Conservation (phyloP, 1,284 basidiomycete genomes). For the Naganishia sp. region DNA sequence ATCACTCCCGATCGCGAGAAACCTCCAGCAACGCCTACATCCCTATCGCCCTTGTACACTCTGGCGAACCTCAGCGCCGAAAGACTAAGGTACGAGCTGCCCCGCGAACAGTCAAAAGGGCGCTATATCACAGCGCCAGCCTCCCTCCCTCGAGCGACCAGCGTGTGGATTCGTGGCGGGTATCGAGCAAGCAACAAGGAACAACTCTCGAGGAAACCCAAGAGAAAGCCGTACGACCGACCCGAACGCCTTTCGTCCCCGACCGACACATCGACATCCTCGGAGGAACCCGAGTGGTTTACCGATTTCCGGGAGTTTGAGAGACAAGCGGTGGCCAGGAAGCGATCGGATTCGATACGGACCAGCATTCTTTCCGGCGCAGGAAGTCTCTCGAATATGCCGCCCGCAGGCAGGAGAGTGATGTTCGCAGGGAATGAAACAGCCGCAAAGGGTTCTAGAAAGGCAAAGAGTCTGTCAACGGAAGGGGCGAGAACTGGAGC, state of each 20-base stretch:
- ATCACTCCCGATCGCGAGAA: not conserved
- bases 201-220: not conserved
- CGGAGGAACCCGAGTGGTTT: not conserved
- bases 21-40: constrained; percentile 3
- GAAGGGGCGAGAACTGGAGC: not conserved
- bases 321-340: constrained; percentile 2
- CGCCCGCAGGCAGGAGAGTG: constrained; percentile 2
- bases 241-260: not conserved
- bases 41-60: constrained; percentile 17
- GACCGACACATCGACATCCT: not conserved
- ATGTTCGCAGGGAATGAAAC: not conserved
- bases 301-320: constrained; percentile 18
- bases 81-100: not conserved
- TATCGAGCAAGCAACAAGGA: constrained; percentile 20
- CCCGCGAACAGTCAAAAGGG: not conserved
- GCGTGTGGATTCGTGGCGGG: constrained; percentile 22
- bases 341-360: not conserved
- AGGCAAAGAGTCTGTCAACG: not conserved
- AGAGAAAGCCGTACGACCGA: constrained; percentile 20
- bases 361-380: not conserved
- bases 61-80: constrained; percentile 15
- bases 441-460: not conserved
- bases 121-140: not conserved
- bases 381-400: constrained; percentile 8
- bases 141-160: not conserved